These are phyloP conservation scores for Sugiyamaella floridensis DNA, from an alignment of 805 yeast genomes.

Conservation along the genomic window DNA sequence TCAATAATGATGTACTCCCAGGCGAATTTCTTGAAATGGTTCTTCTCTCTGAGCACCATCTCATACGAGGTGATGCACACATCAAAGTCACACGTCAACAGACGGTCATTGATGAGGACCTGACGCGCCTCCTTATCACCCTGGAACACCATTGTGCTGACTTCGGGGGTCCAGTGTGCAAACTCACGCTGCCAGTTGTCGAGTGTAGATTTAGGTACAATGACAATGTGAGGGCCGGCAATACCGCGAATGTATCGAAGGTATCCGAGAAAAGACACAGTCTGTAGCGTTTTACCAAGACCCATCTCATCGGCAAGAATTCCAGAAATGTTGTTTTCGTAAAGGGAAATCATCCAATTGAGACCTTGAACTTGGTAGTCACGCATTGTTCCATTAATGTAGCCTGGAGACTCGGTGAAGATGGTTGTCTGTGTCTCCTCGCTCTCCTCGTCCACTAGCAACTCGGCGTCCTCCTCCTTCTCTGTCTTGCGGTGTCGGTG, in stretches of 20 bases:
- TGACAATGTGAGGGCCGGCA: constrained; percentile 84
- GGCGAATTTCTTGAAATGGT: constrained; percentile 67
- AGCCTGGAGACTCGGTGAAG: constrained; percentile 81
- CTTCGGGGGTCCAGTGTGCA: constrained; percentile 93
- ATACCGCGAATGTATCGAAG: constrained; percentile 68
- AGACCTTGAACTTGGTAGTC: constrained; percentile 93
- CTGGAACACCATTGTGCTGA: constrained; percentile 73
- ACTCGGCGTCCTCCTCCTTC: constrained; percentile 91
- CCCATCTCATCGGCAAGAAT: constrained; percentile 99
- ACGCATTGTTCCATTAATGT: constrained; percentile 65
- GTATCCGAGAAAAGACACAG: constrained; percentile 86
- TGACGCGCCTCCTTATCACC: constrained; percentile 82
- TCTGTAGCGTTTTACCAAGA: constrained; percentile 89
- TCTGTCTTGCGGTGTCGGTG: constrained; percentile 79
- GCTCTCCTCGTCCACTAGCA: constrained; percentile 70
- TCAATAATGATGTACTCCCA: constrained; percentile 95
- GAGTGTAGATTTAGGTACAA: constrained; percentile 91
- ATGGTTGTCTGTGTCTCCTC: constrained; percentile 49
- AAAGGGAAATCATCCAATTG: constrained; percentile 86
- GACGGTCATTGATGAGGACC: constrained; percentile 47
- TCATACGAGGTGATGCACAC: constrained; percentile 88
- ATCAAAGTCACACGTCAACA: constrained; percentile 75
- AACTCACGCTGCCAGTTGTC: constrained; percentile 97
- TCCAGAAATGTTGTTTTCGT: constrained; percentile 85
- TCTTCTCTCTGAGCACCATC: constrained; percentile 84